phyloP scores from a whole-genome alignment of 768 basidiomycete genomes.

The Coprinellus micaceus region DNA sequence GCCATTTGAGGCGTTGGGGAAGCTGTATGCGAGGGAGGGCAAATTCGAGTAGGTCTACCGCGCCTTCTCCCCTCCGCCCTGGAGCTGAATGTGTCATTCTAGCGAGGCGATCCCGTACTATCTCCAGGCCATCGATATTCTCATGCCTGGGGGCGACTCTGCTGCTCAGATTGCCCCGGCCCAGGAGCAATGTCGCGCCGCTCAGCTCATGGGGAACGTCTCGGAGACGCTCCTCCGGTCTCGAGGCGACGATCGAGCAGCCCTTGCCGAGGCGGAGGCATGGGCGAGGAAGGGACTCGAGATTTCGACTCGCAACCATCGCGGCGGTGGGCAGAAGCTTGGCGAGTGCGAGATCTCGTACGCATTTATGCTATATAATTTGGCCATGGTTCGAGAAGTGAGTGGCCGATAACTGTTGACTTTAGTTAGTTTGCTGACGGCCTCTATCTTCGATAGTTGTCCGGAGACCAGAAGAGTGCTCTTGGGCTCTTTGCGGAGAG shows the following conservation, averaged over 20 bases:
- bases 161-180: conserved; percentile 20
- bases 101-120: conserved; percentile 50
- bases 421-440: background rate
- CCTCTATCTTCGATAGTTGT: conserved; percentile 30
- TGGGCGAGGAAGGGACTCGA: conserved; percentile 53
- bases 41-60: conserved; percentile 47
- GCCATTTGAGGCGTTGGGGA: conserved; percentile 62
- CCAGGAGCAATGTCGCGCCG: conserved; percentile 58
- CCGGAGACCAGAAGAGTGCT: conserved; percentile 34
- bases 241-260: conserved; percentile 26
- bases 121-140: conserved; percentile 58
- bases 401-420: too few species aligned
- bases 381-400: conserved; percentile 55
- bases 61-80: background rate
- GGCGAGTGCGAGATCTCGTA: conserved; percentile 50
- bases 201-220: conserved; percentile 45
- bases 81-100: background rate
- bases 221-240: conserved; percentile 42
- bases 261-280: conserved; percentile 47
- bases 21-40: conserved; percentile 53
- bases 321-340: conserved; percentile 18
- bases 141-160: conserved; percentile 44
- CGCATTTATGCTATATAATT: conserved; percentile 56
- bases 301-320: conserved; percentile 25
- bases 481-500: conserved; percentile 30